Evolutionary conservation across 371 early-diverging fungal species (phyloP).

Genomic region (Mortierella sp.): DNA sequence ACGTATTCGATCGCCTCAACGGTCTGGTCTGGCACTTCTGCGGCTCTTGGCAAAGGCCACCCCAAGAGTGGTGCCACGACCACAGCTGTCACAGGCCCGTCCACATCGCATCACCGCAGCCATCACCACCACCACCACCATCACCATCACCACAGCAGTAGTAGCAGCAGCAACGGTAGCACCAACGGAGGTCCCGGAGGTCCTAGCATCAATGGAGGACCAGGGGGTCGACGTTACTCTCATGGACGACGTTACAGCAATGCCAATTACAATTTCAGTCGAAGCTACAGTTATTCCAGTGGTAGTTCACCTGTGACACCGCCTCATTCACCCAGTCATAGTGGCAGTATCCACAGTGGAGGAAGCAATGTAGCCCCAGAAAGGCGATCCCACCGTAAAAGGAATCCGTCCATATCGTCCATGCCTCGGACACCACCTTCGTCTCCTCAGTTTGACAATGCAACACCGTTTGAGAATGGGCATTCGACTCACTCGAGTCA

Average conservation of each 20-base stretch:
- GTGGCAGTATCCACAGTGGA: neutral
- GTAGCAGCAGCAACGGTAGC: slow-evolving; percentile 7
- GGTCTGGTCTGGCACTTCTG: slow-evolving; percentile 47
- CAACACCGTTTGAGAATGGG: slow-evolving; percentile 10
- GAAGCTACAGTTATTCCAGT: slow-evolving; percentile 31
- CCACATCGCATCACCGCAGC: slow-evolving; percentile 19
- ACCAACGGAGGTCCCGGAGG: neutral
- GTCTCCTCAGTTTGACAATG: slow-evolving; percentile 30
- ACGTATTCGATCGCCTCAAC: slow-evolving; percentile 49
- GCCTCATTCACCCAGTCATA: slow-evolving; percentile 42
- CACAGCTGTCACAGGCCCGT: slow-evolving; percentile 24
- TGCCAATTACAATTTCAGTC: slow-evolving; percentile 41
- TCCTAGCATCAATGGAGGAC: slow-evolving; percentile 2
- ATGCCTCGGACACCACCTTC: slow-evolving; percentile 48
- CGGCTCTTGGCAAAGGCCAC: slow-evolving; percentile 42
- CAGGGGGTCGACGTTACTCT: slow-evolving; percentile 14
- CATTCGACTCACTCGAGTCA: slow-evolving; percentile 5
- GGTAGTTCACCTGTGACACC: slow-evolving; percentile 40
- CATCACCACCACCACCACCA: slow-evolving; percentile 14
- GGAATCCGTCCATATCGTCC: slow-evolving; percentile 39
- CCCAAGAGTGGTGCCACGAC: slow-evolving; percentile 20
- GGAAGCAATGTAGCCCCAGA: slow-evolving; percentile 5
- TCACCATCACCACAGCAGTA: slow-evolving; percentile 12
- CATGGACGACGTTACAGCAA: slow-evolving; percentile 39
- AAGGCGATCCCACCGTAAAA: slow-evolving; percentile 24